Percentiles rank a stretch among this genome's conserved stretches.
Evolutionary conservation across 495 filamentous ascomycete genomes (phyloP).

Genomic region (Podospora conica): DNA sequence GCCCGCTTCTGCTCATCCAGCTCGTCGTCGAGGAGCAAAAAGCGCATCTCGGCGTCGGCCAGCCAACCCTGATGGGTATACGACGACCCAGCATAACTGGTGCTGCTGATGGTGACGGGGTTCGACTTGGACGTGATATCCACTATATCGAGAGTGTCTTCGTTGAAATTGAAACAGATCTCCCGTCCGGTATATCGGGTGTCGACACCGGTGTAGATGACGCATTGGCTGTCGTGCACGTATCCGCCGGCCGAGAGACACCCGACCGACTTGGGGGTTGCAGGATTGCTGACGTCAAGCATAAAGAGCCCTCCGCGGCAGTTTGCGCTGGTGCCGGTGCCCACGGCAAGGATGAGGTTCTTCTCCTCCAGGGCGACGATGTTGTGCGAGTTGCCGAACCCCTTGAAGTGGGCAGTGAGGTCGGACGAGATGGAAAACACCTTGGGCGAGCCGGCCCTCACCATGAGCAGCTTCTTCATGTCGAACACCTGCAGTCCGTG

Average conservation of each 20-base stretch:
- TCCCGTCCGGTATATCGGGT: constrained; percentile 45
- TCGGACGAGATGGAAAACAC: constrained; percentile 18
- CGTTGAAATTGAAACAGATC: constrained; percentile 57
- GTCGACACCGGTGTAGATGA: constrained; percentile 54
- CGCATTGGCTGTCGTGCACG: constrained; percentile 54
- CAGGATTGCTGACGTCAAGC: constrained; percentile 44
- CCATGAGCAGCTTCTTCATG: constrained; percentile 32
- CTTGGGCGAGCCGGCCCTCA: constrained; percentile 17
- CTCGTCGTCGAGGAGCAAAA: constrained; percentile 55
- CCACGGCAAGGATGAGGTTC: constrained; percentile 40
- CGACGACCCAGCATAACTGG: constrained; percentile 47
- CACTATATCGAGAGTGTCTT: constrained; percentile 39
- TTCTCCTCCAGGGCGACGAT: constrained; percentile 46
- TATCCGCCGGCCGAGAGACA: constrained; percentile 50
- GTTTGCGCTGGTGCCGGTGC: constrained; percentile 30
- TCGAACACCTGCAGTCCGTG: constrained; percentile 47
- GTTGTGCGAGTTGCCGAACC: constrained; percentile 32
- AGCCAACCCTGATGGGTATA: constrained; percentile 60
- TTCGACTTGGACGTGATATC: constrained; percentile 49
- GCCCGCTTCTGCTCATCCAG: constrained; percentile 47
- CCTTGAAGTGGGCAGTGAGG: constrained; percentile 19
- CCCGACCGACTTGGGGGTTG: constrained; percentile 31
- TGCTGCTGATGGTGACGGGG: constrained; percentile 46
- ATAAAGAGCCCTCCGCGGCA: constrained; percentile 50
- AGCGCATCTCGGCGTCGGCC: constrained; percentile 48